Base-by-base conservation (phyloP, 2,329 filamentous ascomycete species). In the Nannizzia gypsea region DNA sequence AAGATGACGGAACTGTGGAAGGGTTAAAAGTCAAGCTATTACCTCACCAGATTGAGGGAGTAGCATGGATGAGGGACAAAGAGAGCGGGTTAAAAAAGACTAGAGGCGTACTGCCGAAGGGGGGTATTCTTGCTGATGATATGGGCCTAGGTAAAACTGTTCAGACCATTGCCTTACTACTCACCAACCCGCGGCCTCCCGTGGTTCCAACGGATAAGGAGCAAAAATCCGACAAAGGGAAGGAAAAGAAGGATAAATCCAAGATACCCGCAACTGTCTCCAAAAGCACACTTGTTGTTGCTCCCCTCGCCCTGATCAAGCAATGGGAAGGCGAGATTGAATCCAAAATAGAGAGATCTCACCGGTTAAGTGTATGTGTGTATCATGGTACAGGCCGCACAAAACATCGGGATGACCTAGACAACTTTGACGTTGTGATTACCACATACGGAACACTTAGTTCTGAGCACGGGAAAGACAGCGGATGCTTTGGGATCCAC, bases 291-390 rank as follows among this genome's bases (percentile, higher is more conserved):
- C 79, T 99, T 9, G 90, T 99, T 6, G 89, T 99, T 57, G 93
- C 93, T 1, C 93, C 93, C 0, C 77, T 99, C 31, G 92, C 93
- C 5, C 79, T 99, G 50, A 97, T 99, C 75, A 88, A 93, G 66
- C 93, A 99, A 72, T 99, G 93, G 93, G 93, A 99, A 74, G 79
- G 85, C 1, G 93, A 99, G 72, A 90, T 99, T 69, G 87, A 87
- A 66, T 86, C 88, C 59, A 95, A 90, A 71, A 84, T 97, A 42
- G 77, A 82, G 50, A 77, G 79, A 38, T 81, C 82, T 2, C 88
- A 91, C 64, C 80, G 79, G 20, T 78, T 97, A 56, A 86, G 85
- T 64, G 90, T 97, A 3, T 86, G 87, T 62, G 87, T 99, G 1
- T 95, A 99, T 67, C 93, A 99, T 70, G 93, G 93, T 0, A 84